A percentile compares a stretch with the other conserved stretches of the same genome.
phyloP scores from a whole-genome alignment of 2,329 filamentous ascomycete genomes.

The Aspergillus sp. region DNA sequence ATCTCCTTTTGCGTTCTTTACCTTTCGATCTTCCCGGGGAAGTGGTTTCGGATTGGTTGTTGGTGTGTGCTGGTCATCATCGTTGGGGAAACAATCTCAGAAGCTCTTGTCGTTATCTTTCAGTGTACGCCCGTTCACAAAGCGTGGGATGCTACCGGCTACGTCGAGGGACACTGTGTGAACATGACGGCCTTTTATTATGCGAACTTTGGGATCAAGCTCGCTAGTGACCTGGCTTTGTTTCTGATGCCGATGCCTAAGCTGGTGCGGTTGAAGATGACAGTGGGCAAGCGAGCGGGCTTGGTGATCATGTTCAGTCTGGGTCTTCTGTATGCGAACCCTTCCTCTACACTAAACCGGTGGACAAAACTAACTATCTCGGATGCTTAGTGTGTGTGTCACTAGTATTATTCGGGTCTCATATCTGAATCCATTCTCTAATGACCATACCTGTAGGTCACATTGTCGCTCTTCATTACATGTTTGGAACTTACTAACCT shows the following conservation, averaged over 20 bases:
- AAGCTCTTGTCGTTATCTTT: constrained; percentile 65
- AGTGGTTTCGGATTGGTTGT: constrained; percentile 18
- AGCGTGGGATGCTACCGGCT: constrained; percentile 21
- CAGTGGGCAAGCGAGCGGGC: constrained; percentile 18
- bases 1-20: constrained; percentile 28
- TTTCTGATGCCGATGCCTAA: constrained; percentile 23
- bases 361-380: background rate
- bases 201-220: constrained; percentile 19
- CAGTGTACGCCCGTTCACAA: constrained; percentile 24
- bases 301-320: constrained; percentile 26
- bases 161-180: constrained; percentile 17
- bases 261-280: constrained; percentile 19
- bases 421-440: constrained; percentile 19
- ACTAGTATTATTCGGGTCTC: constrained; percentile 25
- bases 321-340: constrained; percentile 18
- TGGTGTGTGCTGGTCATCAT: constrained; percentile 34
- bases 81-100: constrained; percentile 66
- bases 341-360: background rate
- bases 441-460: constrained; percentile 25
- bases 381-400: constrained; percentile 18
- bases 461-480: background rate
- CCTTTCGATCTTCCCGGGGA: constrained; percentile 25
- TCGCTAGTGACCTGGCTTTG: constrained; percentile 22
- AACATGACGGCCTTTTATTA: constrained; percentile 21
- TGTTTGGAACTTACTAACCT: background rate